phyloP scores from a whole-genome alignment of 805 yeast species.

The Zygosaccharomyces gambellarensis region DNA sequence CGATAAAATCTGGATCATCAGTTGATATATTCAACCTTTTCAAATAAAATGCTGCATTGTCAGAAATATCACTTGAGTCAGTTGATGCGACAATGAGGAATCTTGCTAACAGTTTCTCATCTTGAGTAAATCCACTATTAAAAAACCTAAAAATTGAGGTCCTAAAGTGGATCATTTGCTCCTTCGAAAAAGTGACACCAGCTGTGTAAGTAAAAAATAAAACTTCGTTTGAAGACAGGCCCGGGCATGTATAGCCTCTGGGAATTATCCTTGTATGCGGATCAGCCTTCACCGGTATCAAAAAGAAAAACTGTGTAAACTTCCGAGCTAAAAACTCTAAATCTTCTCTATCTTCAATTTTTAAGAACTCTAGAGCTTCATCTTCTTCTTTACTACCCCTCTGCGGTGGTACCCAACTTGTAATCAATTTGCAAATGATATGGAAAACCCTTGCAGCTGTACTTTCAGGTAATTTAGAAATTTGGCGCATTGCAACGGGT shows the following conservation, averaged over 20 bases:
- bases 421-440: slow-evolving; percentile 52
- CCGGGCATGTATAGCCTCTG: slow-evolving; percentile 52
- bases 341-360: slow-evolving; percentile 39
- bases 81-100: slow-evolving; percentile 60
- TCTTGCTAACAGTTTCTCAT: slow-evolving; percentile 37
- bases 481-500: slow-evolving; percentile 45
- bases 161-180: slow-evolving; percentile 43
- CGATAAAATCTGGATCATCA: slow-evolving; percentile 45
- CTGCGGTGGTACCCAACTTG: slow-evolving; percentile 46
- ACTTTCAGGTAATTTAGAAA: slow-evolving; percentile 36
- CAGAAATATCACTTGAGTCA: slow-evolving; percentile 53
- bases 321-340: slow-evolving; percentile 42
- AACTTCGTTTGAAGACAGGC: slow-evolving; percentile 53
- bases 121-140: slow-evolving; percentile 37
- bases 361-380: slow-evolving; percentile 33
- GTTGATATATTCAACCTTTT: slow-evolving; percentile 48
- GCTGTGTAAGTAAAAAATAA: slow-evolving; percentile 64
- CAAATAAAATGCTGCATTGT: slow-evolving; percentile 47
- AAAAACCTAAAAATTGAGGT: slow-evolving; percentile 35
- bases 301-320: slow-evolving; percentile 53
- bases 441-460: slow-evolving; percentile 57
- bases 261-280: slow-evolving; percentile 38
- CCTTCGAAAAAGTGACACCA: slow-evolving; percentile 53
- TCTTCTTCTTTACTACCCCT: slow-evolving; percentile 43
- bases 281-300: slow-evolving; percentile 43